Conservation (phyloP, 495 filamentous ascomycete species). For the Trichocladium antarcticum region DNA sequence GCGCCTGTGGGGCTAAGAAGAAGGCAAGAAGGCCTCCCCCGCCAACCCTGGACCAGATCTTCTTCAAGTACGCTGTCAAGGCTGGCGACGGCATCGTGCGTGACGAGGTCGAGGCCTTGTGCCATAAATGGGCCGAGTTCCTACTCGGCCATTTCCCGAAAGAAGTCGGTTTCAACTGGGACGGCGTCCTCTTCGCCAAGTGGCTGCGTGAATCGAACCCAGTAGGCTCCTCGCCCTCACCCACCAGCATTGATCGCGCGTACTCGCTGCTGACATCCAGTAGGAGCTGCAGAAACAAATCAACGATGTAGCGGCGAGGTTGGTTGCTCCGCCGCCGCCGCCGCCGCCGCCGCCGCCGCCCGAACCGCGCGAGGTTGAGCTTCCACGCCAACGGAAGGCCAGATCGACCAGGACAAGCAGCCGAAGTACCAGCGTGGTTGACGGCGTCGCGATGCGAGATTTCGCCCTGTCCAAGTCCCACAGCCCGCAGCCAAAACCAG, state of each 20-base stretch:
- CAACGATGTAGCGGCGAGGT: constrained; percentile 4
- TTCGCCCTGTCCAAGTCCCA: not conserved
- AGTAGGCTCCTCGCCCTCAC: constrained; percentile 17
- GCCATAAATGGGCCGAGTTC: constrained; percentile 30
- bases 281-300: constrained; percentile 12
- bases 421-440: not conserved
- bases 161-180: constrained; percentile 21
- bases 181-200: constrained; percentile 28
- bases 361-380: not conserved
- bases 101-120: constrained; percentile 29
- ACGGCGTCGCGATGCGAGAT: constrained; percentile 7
- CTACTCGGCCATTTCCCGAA: constrained; percentile 35
- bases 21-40: constrained; percentile 14
- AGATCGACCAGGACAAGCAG: constrained; percentile 8
- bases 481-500: constrained; percentile 3
- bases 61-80: constrained; percentile 34
- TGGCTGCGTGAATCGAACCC: constrained; percentile 25
- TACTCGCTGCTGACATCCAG: not conserved
- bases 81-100: constrained; percentile 33
- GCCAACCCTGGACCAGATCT: constrained; percentile 23
- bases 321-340: constrained; percentile 2
- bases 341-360: not conserved
- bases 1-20: constrained; percentile 19
- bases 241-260: too few species aligned
- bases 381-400: constrained; percentile 1